These are phyloP conservation scores for Cyberlindnera americana DNA, from an alignment of 805 yeast species.

Conservation along the genomic window DNA sequence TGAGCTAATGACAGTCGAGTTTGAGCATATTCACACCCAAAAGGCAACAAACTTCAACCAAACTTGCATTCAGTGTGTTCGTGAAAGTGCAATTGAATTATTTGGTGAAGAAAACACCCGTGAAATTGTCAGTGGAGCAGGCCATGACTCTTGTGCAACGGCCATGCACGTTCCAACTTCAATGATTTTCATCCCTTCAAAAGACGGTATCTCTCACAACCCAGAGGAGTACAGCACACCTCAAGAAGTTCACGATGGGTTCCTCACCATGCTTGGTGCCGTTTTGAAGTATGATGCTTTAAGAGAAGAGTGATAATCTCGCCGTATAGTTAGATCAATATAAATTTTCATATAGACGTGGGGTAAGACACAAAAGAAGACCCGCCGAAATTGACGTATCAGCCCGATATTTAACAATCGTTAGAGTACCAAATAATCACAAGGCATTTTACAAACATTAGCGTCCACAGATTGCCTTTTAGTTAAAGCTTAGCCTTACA, in stretches of 20 bases:
- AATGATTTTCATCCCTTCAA: constrained; percentile 70
- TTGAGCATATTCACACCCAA: constrained; percentile 45
- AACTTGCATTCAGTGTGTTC: constrained; percentile 48
- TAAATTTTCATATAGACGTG: too few species aligned
- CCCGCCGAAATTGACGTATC: too few species aligned
- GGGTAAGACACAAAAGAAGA: too few species aligned
- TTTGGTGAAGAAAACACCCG: constrained; percentile 42
- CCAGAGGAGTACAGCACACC: constrained; percentile 65
- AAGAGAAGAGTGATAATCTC: constrained; percentile 12
- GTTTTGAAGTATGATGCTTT: constrained; percentile 38
- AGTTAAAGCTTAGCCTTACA: too few species aligned
- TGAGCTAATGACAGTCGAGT: constrained; percentile 35
- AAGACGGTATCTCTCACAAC: constrained; percentile 64
- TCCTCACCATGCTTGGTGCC: constrained; percentile 51
- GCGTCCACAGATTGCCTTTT: too few species aligned
- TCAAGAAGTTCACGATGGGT: constrained; percentile 59
- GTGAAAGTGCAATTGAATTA: constrained; percentile 46
- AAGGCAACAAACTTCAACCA: constrained; percentile 56
- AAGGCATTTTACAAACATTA: too few species aligned
- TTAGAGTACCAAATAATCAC: too few species aligned
- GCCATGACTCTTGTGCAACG: constrained; percentile 68
- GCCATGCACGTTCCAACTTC: constrained; percentile 58
- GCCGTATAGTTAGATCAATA: too few species aligned
- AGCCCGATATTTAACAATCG: too few species aligned
- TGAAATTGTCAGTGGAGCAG: constrained; percentile 64